These are phyloP conservation scores for Metschnikowia gelsemii DNA, from an alignment of 805 yeast genomes.

Conservation along the genomic window DNA sequence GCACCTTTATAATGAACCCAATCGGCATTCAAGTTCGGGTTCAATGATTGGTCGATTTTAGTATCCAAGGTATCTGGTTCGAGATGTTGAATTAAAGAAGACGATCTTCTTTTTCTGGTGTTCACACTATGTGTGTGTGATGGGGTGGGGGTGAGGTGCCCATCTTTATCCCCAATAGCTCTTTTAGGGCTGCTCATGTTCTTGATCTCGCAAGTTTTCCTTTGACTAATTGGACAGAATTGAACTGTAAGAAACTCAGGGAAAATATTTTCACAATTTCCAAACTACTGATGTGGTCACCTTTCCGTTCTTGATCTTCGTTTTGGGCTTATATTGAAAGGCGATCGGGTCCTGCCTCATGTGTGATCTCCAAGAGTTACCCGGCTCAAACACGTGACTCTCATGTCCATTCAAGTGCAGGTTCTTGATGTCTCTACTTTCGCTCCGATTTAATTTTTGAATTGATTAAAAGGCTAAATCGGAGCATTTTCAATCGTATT, in stretches of 20 bases:
- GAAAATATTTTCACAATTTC: not conserved
- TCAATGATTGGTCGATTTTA: constrained; percentile 83
- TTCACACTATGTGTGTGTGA: constrained; percentile 22
- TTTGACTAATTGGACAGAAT: not conserved
- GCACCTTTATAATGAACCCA: constrained; percentile 98
- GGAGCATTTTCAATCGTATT: too few relatives aligned
- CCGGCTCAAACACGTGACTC: constrained; percentile 12
- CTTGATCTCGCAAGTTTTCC: not conserved
- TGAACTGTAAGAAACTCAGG: not conserved
- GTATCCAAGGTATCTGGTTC: constrained; percentile 92
- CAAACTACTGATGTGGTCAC: not conserved
- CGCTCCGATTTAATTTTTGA: not conserved
- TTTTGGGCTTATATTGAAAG: not conserved
- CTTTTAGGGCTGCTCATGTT: constrained; percentile 20
- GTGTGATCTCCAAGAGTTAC: constrained; percentile 11
- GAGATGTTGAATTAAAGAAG: constrained; percentile 85
- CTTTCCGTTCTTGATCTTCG: not conserved
- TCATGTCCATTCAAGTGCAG: not conserved
- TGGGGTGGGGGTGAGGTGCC: constrained; percentile 22
- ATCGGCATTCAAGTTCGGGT: constrained; percentile 88
- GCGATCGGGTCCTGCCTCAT: constrained; percentile 9
- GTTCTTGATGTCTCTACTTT: not conserved
- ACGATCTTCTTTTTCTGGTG: constrained; percentile 63
- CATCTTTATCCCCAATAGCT: constrained; percentile 19
- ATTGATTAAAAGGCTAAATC: too few relatives aligned